phyloP scores from a whole-genome alignment of 192 early-diverging fungal species.

The Backusella psychrophila region DNA sequence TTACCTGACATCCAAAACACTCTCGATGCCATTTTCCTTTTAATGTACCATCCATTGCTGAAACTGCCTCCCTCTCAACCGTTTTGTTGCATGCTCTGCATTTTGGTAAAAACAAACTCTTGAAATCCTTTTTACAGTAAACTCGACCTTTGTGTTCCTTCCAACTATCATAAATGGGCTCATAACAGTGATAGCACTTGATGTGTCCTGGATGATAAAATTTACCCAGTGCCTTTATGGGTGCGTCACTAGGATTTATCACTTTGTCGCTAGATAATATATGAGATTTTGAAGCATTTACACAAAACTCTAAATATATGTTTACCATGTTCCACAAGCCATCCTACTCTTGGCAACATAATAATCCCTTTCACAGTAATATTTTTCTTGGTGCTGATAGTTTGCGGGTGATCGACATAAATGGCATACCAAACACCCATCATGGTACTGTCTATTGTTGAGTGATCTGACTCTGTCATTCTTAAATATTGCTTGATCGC shows the following conservation, averaged over 20 bases:
- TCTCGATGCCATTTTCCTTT: conserved; percentile 69
- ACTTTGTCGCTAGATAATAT: conserved; percentile 28
- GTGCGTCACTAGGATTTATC: conserved; percentile 25
- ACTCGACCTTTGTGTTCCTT: conserved; percentile 56
- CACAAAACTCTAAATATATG: neutral
- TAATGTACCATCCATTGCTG: conserved; percentile 66
- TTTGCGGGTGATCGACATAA: conserved; percentile 43
- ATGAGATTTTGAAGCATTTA: neutral
- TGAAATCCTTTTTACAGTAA: conserved; percentile 70
- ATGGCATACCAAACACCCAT: conserved; percentile 54
- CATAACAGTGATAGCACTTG: conserved; percentile 64
- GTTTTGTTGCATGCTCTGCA: conserved; percentile 61
- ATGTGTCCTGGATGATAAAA: conserved; percentile 66
- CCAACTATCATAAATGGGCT: conserved; percentile 50
- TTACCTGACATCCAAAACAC: conserved; percentile 65
- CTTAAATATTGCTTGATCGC: neutral
- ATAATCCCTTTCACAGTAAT: conserved; percentile 66
- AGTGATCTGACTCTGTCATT: neutral
- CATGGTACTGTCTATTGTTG: conserved; percentile 32
- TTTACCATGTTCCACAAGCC: conserved; percentile 56
- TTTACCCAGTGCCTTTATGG: conserved; percentile 61
- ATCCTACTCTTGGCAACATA: conserved; percentile 34
- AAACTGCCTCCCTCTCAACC: conserved; percentile 71
- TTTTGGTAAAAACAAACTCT: conserved; percentile 59
- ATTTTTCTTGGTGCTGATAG: conserved; percentile 50